A percentile compares a stretch with the other conserved stretches of the same genome.
Conservation (phyloP, 2,329 filamentous ascomycete genomes). For the Fusarium citri region DNA sequence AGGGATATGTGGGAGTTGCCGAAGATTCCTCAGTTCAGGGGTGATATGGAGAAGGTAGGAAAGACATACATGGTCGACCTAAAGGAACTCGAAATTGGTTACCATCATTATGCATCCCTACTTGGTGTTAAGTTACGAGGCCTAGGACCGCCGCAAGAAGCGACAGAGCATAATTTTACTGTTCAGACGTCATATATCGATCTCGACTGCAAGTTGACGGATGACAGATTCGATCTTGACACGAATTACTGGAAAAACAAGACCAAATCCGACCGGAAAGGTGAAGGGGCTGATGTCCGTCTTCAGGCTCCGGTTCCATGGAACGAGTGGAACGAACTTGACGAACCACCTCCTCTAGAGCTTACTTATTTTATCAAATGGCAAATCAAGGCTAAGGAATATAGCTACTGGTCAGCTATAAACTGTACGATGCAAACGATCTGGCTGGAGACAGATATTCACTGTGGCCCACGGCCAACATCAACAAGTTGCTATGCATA, state of each 20-base stretch:
- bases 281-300: background rate
- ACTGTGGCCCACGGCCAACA: background rate
- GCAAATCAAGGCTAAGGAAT: background rate
- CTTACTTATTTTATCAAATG: background rate
- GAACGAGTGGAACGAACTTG: background rate
- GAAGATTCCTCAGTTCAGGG: background rate
- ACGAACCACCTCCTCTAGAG: fast-evolving
- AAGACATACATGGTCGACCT: background rate
- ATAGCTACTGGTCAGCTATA: background rate
- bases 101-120: background rate
- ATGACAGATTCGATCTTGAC: background rate
- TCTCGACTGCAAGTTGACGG: background rate
- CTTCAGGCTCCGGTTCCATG: background rate
- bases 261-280: background rate
- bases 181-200: background rate
- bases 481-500: background rate
- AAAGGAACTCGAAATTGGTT: background rate
- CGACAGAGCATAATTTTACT: background rate
- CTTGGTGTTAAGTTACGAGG: background rate
- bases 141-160: fast-evolving
- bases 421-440: background rate
- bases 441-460: background rate
- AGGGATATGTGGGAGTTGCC: background rate
- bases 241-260: background rate
- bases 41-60: background rate